Base-by-base conservation (phyloP, 179 eudicot species). In the Silene noctiflora region DNA sequence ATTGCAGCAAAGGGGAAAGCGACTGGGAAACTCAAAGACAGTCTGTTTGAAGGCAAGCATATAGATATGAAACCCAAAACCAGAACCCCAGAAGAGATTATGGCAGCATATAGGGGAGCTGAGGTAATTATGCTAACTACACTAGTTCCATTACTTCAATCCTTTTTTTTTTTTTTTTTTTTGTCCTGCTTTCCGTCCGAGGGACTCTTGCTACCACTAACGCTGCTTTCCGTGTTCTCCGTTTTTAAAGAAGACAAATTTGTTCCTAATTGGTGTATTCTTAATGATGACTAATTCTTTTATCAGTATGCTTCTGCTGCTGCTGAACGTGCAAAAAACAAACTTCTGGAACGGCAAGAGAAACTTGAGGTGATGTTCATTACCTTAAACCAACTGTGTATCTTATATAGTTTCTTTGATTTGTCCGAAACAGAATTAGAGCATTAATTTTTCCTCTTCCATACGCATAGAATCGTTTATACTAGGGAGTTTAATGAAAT, bases 291-390 rank as follows among this genome's bases (percentile, higher is more conserved):
- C 10, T 59, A 19, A 39, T 73, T 78, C 51, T 11, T 33, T 59
- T 73, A 19, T 24, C 87, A 91, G 94, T 92, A 90, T 81, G 93
- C 91, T 25, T 75, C 95, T 44, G 89, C 93, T 19, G 93, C 81
- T 20, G 93, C 95, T 81, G 95, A 87, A 81, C 78, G 86, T 81
- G 96, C 96, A 76, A 92, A 85, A 88, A 81, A 89, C 82, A 92
- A 90, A 87, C 96, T 92, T 79, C 53, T 90, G 9, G 96, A 90
- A 79, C 93, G 97, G 75, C 90, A 86, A 81, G 91, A 90, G 72
- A 92, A 89, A 78, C 96, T 92, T 31, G 91, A 92, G 96, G 97
- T 92, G 82, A 73, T 11, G 53, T 59, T 48, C 69, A 72, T 33
- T 48, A 66, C 17, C 31, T 20, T 70, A 35, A 42, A 69, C 72